Evolutionary conservation across 257 asterid species (phyloP).

Genomic region (Catharanthus roseus): DNA sequence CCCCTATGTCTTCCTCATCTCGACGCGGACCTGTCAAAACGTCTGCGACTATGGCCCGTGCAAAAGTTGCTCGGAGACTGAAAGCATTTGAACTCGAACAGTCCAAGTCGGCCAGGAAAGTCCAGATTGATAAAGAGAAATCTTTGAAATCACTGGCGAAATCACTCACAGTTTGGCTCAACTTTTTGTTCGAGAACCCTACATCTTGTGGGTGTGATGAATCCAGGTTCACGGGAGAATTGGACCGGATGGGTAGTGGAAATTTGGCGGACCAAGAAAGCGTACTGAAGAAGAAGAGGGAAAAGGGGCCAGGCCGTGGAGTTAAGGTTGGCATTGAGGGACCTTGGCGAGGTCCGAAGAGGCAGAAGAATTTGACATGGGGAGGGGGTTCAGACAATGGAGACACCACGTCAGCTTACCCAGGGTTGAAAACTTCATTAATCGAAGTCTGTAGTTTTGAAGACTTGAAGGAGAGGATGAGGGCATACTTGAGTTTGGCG

Average conservation of each 20-base stretch:
- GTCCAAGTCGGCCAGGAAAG: slow-evolving; percentile 70
- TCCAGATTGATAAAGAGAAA: slow-evolving; percentile 55
- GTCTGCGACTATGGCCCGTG: slow-evolving; percentile 41
- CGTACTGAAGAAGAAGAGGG: slow-evolving; percentile 65
- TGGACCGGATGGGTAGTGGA: slow-evolving; percentile 28
- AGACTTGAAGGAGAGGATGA: slow-evolving; percentile 86
- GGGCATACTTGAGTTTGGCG: slow-evolving; percentile 62
- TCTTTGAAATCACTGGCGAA: slow-evolving; percentile 64
- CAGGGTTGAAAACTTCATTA: slow-evolving; percentile 55
- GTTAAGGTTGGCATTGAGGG: slow-evolving; percentile 64
- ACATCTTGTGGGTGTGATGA: slow-evolving; percentile 76
- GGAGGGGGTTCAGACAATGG: slow-evolving; percentile 35
- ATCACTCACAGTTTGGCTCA: slow-evolving; percentile 87
- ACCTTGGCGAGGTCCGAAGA: slow-evolving; percentile 87
- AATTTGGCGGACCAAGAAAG: slow-evolving; percentile 17
- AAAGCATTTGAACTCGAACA: slow-evolving; percentile 85
- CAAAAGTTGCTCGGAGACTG: slow-evolving; percentile 58
- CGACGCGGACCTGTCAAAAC: slow-evolving; percentile 27
- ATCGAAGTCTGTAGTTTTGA: slow-evolving; percentile 82
- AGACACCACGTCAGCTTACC: slow-evolving; percentile 30
- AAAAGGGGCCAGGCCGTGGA: slow-evolving; percentile 34
- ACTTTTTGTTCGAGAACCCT: slow-evolving; percentile 77
- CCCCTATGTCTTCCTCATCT: slow-evolving; percentile 46
- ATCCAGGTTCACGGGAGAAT: slow-evolving; percentile 48
- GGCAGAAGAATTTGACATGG: slow-evolving; percentile 60